These are phyloP conservation scores for Endocladia muricata DNA, from an alignment of 31 red algal species.

Conservation along the genomic window DNA sequence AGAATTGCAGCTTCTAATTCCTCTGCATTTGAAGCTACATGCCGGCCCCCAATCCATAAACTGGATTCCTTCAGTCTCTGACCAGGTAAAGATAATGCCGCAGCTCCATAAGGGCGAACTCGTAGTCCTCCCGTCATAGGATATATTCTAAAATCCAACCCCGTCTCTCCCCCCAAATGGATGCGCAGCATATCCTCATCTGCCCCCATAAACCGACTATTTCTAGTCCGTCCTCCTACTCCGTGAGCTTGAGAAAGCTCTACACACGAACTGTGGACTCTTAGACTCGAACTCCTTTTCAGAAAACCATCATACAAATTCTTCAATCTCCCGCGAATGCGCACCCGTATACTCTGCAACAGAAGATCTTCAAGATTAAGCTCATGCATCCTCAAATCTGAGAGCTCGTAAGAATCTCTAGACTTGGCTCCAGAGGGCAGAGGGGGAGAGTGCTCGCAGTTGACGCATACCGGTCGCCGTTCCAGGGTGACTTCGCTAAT, in stretches of 20 bases:
- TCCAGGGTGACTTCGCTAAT: conserved; percentile 4
- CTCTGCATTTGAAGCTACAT: conserved; percentile 36
- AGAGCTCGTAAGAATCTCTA: conserved; percentile 23
- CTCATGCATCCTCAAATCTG: conserved; percentile 31
- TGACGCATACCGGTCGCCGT: conserved; percentile 18
- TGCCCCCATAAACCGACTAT: not conserved
- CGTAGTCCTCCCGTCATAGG: conserved; percentile 53
- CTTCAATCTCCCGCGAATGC: conserved; percentile 33
- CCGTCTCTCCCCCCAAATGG: conserved; percentile 34
- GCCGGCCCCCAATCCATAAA: conserved; percentile 48
- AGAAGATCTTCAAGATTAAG: conserved; percentile 63
- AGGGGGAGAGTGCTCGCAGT: conserved; percentile 45
- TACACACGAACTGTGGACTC: conserved; percentile 39
- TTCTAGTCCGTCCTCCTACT: not conserved
- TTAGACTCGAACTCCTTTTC: not conserved
- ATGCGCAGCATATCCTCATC: conserved; percentile 19
- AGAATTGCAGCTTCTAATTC: conserved; percentile 32
- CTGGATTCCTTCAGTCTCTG: conserved; percentile 25
- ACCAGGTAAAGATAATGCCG: conserved; percentile 32
- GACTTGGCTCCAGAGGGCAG: conserved; percentile 43
- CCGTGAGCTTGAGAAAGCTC: conserved; percentile 17
- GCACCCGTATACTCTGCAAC: conserved; percentile 19
- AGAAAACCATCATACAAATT: conserved; percentile 39
- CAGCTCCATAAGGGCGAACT: conserved; percentile 65
- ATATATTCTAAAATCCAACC: conserved; percentile 46